These are phyloP conservation scores for Plenodomus biglobosus DNA, from an alignment of 2,329 filamentous ascomycete species.

Conservation along the genomic window DNA sequence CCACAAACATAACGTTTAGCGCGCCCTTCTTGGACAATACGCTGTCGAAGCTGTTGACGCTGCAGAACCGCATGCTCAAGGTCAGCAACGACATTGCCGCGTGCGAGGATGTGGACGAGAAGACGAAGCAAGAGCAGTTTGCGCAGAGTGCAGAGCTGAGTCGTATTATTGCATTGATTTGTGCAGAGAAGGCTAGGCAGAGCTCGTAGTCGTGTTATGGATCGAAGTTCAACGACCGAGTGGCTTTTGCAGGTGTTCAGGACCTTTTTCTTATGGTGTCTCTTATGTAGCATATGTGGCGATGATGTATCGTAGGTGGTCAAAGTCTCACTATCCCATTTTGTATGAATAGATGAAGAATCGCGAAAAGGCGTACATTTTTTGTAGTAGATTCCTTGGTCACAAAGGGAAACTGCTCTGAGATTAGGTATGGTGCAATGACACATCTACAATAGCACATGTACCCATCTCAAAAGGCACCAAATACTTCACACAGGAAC, in stretches of 20 bases:
- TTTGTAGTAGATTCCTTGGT: not conserved
- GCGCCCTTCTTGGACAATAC: constrained; percentile 57
- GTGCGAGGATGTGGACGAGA: constrained; percentile 49
- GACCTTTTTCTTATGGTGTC: not conserved
- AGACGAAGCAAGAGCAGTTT: constrained; percentile 54
- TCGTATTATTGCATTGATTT: constrained; percentile 55
- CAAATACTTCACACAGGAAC: not conserved
- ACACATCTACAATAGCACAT: not conserved
- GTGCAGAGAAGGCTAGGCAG: constrained; percentile 56
- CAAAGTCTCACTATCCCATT: not conserved
- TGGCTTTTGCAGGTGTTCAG: not conserved
- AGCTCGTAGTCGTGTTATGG: constrained; percentile 29
- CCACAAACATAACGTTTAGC: constrained; percentile 51
- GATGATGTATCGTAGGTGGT: not conserved
- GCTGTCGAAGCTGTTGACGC: constrained; percentile 52
- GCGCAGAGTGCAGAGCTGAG: constrained; percentile 53
- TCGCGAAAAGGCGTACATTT: not conserved
- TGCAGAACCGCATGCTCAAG: constrained; percentile 55
- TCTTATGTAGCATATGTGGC: not conserved
- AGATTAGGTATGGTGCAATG: not conserved
- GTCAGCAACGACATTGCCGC: constrained; percentile 51
- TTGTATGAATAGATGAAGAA: not conserved
- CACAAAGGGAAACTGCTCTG: not conserved
- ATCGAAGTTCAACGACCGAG: not conserved
- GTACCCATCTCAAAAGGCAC: not conserved